A percentile compares a stretch with the other conserved stretches of the same genome.
These are phyloP conservation scores for Begonia fuchsioides DNA, from an alignment of 306 rosid genomes.

Conservation along the genomic window DNA sequence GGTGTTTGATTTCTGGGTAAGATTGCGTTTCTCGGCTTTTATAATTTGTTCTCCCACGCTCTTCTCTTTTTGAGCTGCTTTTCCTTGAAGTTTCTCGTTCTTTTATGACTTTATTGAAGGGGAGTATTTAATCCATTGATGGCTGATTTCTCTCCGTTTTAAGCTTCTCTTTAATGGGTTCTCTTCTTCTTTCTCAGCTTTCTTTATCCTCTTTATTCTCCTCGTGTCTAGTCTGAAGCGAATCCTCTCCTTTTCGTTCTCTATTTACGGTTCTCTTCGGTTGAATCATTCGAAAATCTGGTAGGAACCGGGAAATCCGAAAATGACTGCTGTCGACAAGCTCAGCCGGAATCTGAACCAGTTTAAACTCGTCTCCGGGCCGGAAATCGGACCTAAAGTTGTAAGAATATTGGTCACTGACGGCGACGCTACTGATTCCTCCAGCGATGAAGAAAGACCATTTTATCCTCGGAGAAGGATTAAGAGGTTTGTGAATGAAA, in stretches of 20 bases:
- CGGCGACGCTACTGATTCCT: slow-evolving; percentile 71
- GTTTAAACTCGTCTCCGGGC: slow-evolving; percentile 19
- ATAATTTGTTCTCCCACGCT: not conserved
- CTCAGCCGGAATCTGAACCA: slow-evolving; percentile 34
- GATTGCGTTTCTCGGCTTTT: too few relatives aligned
- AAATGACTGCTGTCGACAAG: slow-evolving; percentile 14
- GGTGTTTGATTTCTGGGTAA: not conserved
- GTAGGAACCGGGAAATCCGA: not conserved
- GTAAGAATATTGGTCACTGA: slow-evolving; percentile 54
- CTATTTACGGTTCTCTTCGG: slow-evolving; percentile 20
- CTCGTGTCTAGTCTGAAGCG: slow-evolving; percentile 27
- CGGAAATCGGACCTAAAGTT: slow-evolving; percentile 19
- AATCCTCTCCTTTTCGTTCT: slow-evolving; percentile 13
- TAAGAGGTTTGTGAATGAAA: slow-evolving; percentile 48
- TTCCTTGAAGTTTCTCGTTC: slow-evolving; percentile 31
- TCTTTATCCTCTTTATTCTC: slow-evolving; percentile 21
- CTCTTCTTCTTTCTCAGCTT: slow-evolving; percentile 5
- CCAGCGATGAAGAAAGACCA: slow-evolving; percentile 49
- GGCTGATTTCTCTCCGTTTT: slow-evolving; percentile 18
- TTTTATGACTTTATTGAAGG: slow-evolving; percentile 18
- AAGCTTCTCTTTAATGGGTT: slow-evolving; percentile 19
- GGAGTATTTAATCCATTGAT: slow-evolving; percentile 15
- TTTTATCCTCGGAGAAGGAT: slow-evolving; percentile 18
- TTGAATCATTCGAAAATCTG: slow-evolving; percentile 20
- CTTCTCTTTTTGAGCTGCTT: not conserved